Percentiles rank a stretch among this genome's conserved stretches.
phyloP scores from a whole-genome alignment of 306 rosid genomes.

The Cucumis hystrix region DNA sequence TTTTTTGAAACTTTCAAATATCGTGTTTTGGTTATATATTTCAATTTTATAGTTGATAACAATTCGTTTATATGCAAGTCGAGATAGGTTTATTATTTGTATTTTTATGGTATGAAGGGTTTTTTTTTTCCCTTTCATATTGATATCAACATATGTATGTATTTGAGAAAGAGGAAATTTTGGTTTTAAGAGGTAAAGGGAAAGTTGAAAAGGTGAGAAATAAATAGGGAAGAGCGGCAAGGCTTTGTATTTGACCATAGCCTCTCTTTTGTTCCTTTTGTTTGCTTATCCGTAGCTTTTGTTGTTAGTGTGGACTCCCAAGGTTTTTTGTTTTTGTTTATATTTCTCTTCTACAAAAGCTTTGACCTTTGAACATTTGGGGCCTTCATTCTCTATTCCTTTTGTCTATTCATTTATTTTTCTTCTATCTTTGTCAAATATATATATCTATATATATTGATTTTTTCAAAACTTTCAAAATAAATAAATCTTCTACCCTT shows the following conservation, averaged over 20 bases:
- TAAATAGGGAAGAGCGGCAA: not conserved
- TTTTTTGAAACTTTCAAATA: not conserved
- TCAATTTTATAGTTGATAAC: too few species aligned
- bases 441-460: too few species aligned
- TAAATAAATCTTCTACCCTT: too few species aligned
- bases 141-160: not conserved
- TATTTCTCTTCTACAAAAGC: not conserved
- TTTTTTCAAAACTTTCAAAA: too few species aligned
- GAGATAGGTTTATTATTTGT: too few species aligned
- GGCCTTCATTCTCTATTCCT: not conserved
- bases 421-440: not conserved
- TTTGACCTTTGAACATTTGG: conserved; percentile 7
- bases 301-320: not conserved
- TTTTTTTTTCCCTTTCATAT: not conserved
- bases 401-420: not conserved
- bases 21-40: not conserved
- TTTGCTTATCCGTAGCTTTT: not conserved
- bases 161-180: not conserved
- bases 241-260: conserved; percentile 3
- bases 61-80: too few species aligned
- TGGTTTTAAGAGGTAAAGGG: not conserved
- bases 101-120: not conserved
- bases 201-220: not conserved
- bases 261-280: not conserved
- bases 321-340: not conserved